Base-by-base conservation (phyloP, 768 basidiomycete species). In the Clavulina sp. region DNA sequence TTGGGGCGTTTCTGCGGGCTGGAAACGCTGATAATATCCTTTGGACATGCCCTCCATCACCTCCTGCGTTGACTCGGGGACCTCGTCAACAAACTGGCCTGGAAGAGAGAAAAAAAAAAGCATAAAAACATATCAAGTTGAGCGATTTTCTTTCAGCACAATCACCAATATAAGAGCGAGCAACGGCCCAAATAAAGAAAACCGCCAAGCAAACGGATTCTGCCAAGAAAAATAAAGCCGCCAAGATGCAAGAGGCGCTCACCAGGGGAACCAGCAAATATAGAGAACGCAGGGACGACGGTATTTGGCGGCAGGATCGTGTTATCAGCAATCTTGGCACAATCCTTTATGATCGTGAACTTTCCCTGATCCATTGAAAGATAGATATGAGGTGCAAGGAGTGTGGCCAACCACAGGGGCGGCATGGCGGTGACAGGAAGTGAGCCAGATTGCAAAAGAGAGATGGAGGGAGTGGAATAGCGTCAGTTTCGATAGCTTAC, bases 261-360 rank as follows among this genome's bases (percentile, higher is more conserved):
- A 87, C 91, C 91, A 64, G 95, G 93, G 36, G 85, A 88, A 5
- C 93, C 95, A 16, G 77, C 65, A 64, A 92, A 96, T 4, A 82
- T 68, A 0, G 88, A 75, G 54, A 96, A 66, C 2, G 88, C 85
- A 1, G 93, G 91, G 6, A 97, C 78, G 46, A 96, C 88, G 0
- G 89, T 91, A 52, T 87, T 91, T 2, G 89, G 82, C 1, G 92
- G 86, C 13, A 97, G 68, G 33, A 97, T 77, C 0, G 88, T 84
- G 57, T 84, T 82, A 63, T 96, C 92, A 28, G 81, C 81, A 23
- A 99, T 79, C 54, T 77, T 80, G 2, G 84, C 86, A 57, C 91
- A 92, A 61, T 97, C 93, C 62, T 96, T 95, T 64, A 96, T 91
- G 53, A 93, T 91, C 0, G 83, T 81, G 60, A 97, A 95, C 64